These are phyloP conservation scores for Ganoderma multipileum DNA, from an alignment of 1,284 basidiomycete genomes.

Conservation along the genomic window DNA sequence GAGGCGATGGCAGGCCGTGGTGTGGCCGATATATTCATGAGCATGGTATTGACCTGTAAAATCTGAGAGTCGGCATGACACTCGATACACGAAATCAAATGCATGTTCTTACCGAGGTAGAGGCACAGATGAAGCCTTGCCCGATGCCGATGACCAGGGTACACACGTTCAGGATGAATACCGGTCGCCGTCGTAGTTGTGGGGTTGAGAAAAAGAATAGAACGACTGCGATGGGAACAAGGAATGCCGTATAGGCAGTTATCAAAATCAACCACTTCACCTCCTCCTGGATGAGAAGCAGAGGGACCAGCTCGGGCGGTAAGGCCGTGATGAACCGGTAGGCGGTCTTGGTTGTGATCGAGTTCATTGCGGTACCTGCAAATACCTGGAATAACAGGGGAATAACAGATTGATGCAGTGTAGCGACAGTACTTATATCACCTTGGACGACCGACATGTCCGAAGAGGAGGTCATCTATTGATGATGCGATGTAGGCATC, in stretches of 20 bases:
- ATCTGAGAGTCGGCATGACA: too few relatives aligned
- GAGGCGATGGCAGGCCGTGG: background rate
- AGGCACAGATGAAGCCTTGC: background rate
- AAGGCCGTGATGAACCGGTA: background rate
- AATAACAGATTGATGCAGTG: too few relatives aligned
- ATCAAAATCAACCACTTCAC: slow-evolving; percentile 30
- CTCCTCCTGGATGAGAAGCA: background rate
- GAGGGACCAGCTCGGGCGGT: background rate
- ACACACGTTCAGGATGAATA: slow-evolving; percentile 38
- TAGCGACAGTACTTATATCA: too few relatives aligned
- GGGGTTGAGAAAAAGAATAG: slow-evolving; percentile 37
- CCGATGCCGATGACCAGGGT: background rate
- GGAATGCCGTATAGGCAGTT: slow-evolving; percentile 24
- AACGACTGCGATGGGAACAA: slow-evolving; percentile 33
- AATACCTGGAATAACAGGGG: too few relatives aligned
- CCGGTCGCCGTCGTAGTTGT: slow-evolving; percentile 31
- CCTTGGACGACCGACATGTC: background rate
- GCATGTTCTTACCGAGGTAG: background rate
- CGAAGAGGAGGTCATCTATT: too few relatives aligned
- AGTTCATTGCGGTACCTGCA: too few relatives aligned
- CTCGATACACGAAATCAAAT: too few relatives aligned
- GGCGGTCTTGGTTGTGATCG: background rate
- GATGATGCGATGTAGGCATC: too few relatives aligned
- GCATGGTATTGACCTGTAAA: background rate
- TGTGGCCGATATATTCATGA: background rate